A percentile compares a stretch with the other conserved stretches of the same genome.
phyloP scores from a whole-genome alignment of 805 yeast genomes.

The baker's yeast (Saccharomyces cerevisiae) region DNA sequence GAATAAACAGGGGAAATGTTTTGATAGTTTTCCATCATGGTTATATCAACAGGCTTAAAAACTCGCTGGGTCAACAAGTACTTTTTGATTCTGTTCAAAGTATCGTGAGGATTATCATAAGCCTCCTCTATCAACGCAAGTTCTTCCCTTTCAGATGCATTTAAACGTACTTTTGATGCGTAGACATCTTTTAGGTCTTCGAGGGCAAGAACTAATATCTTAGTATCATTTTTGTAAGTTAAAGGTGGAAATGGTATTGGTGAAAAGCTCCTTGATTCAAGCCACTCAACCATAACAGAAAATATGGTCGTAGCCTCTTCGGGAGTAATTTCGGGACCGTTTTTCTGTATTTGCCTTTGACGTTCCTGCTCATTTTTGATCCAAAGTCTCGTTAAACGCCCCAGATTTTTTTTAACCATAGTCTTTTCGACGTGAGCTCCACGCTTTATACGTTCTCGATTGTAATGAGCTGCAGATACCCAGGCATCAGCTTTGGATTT shows the following conservation, averaged over 20 bases:
- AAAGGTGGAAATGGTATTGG: slow-evolving; percentile 93
- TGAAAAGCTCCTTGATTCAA: slow-evolving; percentile 71
- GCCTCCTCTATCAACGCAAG: slow-evolving; percentile 91
- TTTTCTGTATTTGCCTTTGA: slow-evolving; percentile 67
- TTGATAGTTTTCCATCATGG: slow-evolving; percentile 86
- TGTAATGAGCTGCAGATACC: slow-evolving; percentile 87
- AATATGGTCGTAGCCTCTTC: slow-evolving; percentile 83
- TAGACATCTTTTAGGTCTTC: slow-evolving; percentile 81
- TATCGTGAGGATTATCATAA: slow-evolving; percentile 93
- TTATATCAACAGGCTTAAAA: slow-evolving; percentile 79
- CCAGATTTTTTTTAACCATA: slow-evolving; percentile 86
- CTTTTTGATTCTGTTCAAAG: slow-evolving; percentile 74
- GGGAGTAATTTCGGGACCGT: slow-evolving; percentile 81
- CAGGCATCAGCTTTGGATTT: slow-evolving; percentile 96
- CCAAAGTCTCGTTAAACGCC: slow-evolving; percentile 88
- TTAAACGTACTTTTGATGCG: slow-evolving; percentile 65
- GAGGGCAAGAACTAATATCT: slow-evolving; percentile 77
- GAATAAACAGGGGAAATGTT: slow-evolving; percentile 78
- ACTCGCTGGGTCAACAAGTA: slow-evolving; percentile 80
- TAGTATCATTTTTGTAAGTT: slow-evolving; percentile 88
- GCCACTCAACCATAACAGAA: slow-evolving; percentile 84
- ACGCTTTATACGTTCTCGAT: slow-evolving; percentile 75
- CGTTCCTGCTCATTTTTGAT: slow-evolving; percentile 85
- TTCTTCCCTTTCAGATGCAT: slow-evolving; percentile 85
- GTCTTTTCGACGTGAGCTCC: slow-evolving; percentile 95